Evolutionary conservation across 2,329 filamentous ascomycete species (phyloP).

Genomic region (Aspergillus uvarum): DNA sequence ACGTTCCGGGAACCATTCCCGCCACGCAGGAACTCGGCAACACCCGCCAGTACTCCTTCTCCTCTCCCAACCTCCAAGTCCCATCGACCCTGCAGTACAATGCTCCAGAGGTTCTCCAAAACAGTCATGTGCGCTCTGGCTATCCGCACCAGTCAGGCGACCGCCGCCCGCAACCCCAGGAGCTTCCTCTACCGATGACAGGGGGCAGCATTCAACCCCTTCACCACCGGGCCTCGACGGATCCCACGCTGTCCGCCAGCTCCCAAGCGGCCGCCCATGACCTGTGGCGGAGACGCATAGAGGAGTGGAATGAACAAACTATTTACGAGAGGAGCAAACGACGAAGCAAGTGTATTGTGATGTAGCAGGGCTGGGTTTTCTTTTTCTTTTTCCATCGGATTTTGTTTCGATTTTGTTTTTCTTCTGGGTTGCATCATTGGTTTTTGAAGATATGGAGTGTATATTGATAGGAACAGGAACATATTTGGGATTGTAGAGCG

Average conservation of each 20-base stretch:
- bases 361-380: constrained; percentile 27
- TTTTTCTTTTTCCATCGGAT: neutral
- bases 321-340: constrained; percentile 37
- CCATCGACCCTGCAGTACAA: constrained; percentile 21
- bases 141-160: constrained; percentile 12
- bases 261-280: constrained; percentile 30
- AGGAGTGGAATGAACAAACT: constrained; percentile 42
- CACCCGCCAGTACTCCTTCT: constrained; percentile 34
- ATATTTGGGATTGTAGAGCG: neutral
- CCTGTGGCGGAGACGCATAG: constrained; percentile 40
- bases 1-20: constrained; percentile 14
- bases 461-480: neutral
- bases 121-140: constrained; percentile 18
- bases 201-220: constrained; percentile 15
- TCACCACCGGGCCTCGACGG: constrained; percentile 33
- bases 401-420: neutral
- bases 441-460: neutral
- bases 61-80: constrained; percentile 35
- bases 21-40: constrained; percentile 10
- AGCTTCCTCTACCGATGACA: constrained; percentile 11
- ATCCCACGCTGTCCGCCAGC: constrained; percentile 30
- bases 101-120: constrained; percentile 20
- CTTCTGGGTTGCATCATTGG: neutral
- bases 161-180: constrained; percentile 22
- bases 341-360: constrained; percentile 39